Percentiles rank a stretch among this genome's conserved stretches.
Evolutionary conservation across 2,329 filamentous ascomycete genomes (phyloP).

Genomic region (Xylariaceae sp.): DNA sequence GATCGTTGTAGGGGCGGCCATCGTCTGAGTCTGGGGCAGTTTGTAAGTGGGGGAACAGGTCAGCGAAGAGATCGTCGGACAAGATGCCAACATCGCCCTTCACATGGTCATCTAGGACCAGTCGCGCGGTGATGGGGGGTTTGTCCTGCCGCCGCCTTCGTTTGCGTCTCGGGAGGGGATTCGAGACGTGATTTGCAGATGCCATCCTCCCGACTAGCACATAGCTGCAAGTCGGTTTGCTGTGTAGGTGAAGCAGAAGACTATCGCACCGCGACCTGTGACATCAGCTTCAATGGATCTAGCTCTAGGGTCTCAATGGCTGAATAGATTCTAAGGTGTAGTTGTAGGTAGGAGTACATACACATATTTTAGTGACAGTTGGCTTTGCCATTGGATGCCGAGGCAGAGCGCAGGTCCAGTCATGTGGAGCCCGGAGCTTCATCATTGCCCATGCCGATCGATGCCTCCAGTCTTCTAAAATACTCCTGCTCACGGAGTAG

Average conservation of each 20-base stretch:
- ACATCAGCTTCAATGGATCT: conserved; percentile 17
- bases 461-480: too few relatives aligned
- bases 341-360: too few relatives aligned
- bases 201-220: too few relatives aligned
- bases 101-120: conserved; percentile 81
- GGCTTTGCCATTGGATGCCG: too few relatives aligned
- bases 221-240: too few relatives aligned
- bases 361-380: too few relatives aligned
- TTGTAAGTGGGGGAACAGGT: conserved; percentile 67
- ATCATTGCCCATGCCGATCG: background rate
- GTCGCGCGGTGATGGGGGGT: conserved; percentile 70
- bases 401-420: conserved; percentile 9
- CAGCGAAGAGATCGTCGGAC: conserved; percentile 78
- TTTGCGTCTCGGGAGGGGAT: conserved; percentile 37
- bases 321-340: too few relatives aligned
- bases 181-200: conserved; percentile 6
- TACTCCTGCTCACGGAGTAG: too few relatives aligned
- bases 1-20: conserved; percentile 30
- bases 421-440: conserved; percentile 5
- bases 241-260: conserved; percentile 18
- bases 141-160: conserved; percentile 63
- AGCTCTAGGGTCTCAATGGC: too few relatives aligned
- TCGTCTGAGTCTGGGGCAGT: conserved; percentile 26
- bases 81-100: conserved; percentile 82
- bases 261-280: conserved; percentile 20